Evolutionary conservation across 2,329 filamentous ascomycete genomes (phyloP).

Genomic region (Ceratocystis eucalypticola): DNA sequence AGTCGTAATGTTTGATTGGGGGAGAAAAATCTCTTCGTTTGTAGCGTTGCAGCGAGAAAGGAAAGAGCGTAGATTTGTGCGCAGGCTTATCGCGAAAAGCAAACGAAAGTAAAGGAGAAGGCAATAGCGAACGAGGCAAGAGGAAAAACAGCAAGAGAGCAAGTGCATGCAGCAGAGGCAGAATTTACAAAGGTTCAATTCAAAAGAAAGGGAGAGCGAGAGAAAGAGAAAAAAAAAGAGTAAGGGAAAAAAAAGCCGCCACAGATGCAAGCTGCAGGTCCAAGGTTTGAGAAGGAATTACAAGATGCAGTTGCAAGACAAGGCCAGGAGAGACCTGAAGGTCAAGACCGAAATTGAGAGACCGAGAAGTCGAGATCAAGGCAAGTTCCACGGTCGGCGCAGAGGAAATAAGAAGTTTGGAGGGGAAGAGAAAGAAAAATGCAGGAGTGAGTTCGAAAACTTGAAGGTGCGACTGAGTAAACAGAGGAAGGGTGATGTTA

Average conservation of each 20-base stretch:
- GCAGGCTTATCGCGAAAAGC: slow-evolving; percentile 4
- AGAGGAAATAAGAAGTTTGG: background rate
- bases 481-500: background rate
- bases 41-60: background rate
- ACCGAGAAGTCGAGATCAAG: background rate
- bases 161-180: background rate
- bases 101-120: background rate
- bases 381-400: background rate
- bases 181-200: background rate
- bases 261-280: slow-evolving; percentile 6
- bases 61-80: slow-evolving; percentile 6
- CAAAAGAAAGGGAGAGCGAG: background rate
- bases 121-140: background rate
- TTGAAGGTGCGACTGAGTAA: background rate
- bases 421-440: background rate
- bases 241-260: background rate
- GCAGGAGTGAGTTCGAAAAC: background rate
- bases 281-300: slow-evolving; percentile 4
- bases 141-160: background rate
- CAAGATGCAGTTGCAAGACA: slow-evolving; percentile 3
- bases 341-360: background rate
- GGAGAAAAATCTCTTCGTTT: background rate
- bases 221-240: background rate
- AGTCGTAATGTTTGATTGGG: background rate
- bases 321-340: background rate